Conservation (phyloP, 108 stramenopile species). For the Cyclostephanos tholiformis region DNA sequence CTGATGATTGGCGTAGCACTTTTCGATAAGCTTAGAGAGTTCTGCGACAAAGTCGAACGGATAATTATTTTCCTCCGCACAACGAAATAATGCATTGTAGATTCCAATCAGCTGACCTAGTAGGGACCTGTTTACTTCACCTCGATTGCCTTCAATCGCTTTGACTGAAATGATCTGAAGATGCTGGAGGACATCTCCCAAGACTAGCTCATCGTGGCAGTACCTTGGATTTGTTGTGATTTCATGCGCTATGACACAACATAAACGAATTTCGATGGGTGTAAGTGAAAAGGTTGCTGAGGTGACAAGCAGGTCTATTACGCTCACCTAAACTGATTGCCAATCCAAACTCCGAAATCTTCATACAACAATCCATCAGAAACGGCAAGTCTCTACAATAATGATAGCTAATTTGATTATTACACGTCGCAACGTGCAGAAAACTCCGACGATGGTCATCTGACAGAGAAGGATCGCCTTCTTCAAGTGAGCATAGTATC, state of each 20-base stretch:
- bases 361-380: conserved; percentile 62
- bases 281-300: neutral
- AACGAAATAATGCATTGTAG: conserved; percentile 44
- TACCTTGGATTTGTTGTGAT: conserved; percentile 36
- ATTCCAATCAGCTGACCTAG: conserved; percentile 45
- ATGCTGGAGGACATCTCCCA: conserved; percentile 37
- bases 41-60: conserved; percentile 36
- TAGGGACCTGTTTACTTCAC: conserved; percentile 34
- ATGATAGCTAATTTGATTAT: conserved; percentile 49
- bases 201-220: conserved; percentile 12
- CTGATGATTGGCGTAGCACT: conserved; percentile 17
- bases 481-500: conserved; percentile 46
- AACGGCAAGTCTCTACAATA: conserved; percentile 72
- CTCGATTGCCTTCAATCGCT: conserved; percentile 31
- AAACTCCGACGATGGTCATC: conserved; percentile 47
- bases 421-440: conserved; percentile 57
- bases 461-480: conserved; percentile 11
- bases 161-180: conserved; percentile 41
- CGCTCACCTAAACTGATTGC: conserved; percentile 68
- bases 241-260: conserved; percentile 42
- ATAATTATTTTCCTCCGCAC: conserved; percentile 19
- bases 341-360: conserved; percentile 58
- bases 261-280: neutral
- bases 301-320: neutral
- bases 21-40: conserved; percentile 23